phyloP scores from a whole-genome alignment of 1,139 yeast genomes.

The Lodderomyces margitis region DNA sequence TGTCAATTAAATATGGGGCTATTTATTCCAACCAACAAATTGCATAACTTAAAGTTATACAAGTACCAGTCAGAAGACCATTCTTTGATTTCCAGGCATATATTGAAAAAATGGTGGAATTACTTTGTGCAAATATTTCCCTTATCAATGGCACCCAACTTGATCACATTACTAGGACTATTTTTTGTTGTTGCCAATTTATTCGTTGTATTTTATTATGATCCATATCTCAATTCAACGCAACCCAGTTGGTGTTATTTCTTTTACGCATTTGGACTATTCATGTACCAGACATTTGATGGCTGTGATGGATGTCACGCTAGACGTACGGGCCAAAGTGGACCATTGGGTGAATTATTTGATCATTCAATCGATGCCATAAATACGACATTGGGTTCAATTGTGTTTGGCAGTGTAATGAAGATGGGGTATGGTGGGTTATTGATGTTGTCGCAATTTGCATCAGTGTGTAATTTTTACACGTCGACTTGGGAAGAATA shows the following conservation, averaged over 20 bases:
- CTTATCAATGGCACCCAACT: constrained; percentile 81
- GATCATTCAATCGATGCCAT: constrained; percentile 93
- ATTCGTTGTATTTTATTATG: constrained; percentile 64
- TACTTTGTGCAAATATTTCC: constrained; percentile 76
- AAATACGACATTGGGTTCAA: constrained; percentile 77
- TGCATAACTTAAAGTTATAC: constrained; percentile 64
- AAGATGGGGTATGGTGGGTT: constrained; percentile 70
- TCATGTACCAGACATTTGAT: constrained; percentile 92
- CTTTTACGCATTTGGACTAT: constrained; percentile 78
- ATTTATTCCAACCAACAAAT: constrained; percentile 60
- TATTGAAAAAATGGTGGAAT: constrained; percentile 79
- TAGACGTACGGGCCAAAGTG: constrained; percentile 86
- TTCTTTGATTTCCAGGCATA: constrained; percentile 69
- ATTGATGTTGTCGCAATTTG: constrained; percentile 68
- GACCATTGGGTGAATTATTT: constrained; percentile 91
- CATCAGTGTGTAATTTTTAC: constrained; percentile 77
- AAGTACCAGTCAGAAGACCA: constrained; percentile 78
- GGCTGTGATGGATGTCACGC: constrained; percentile 98
- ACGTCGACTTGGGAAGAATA: constrained; percentile 95
- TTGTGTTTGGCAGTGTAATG: constrained; percentile 70
- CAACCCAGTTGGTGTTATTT: constrained; percentile 83
- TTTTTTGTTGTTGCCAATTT: constrained; percentile 66
- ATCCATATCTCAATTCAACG: constrained; percentile 59
- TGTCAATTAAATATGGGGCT: constrained; percentile 65
- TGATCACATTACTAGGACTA: constrained; percentile 79